phyloP scores from a whole-genome alignment of 164 flowering plant genomes.

The Cinnamomum chago region DNA sequence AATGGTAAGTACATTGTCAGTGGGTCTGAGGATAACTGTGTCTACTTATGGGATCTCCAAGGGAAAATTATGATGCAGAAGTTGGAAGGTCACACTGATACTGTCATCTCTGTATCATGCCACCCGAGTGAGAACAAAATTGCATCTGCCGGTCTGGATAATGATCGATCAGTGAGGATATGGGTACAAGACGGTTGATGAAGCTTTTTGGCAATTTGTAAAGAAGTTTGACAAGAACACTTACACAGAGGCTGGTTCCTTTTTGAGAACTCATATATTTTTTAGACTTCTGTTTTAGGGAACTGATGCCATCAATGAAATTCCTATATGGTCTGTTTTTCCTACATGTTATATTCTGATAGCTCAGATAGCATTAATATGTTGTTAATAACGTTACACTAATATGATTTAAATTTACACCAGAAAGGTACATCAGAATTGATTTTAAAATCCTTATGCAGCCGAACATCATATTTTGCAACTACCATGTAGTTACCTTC shows the following conservation, averaged over 20 bases:
- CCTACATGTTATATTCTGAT: too few species aligned
- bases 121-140: constrained; percentile 78
- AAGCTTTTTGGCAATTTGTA: not conserved
- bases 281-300: too few species aligned
- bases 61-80: constrained; percentile 69
- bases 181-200: constrained; percentile 70
- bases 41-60: constrained; percentile 91
- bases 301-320: too few species aligned
- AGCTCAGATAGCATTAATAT: not conserved
- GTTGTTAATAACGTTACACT: not conserved
- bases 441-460: not conserved
- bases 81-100: constrained; percentile 85
- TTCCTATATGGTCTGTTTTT: too few species aligned
- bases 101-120: constrained; percentile 77
- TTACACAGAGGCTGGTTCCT: not conserved
- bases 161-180: constrained; percentile 68
- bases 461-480: not conserved
- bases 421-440: not conserved
- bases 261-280: not conserved
- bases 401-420: not conserved
- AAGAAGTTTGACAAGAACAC: not conserved
- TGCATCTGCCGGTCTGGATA: constrained; percentile 79
- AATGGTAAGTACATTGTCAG: constrained; percentile 87
- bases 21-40: constrained; percentile 88
- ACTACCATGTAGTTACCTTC: too few species aligned